Evolutionary conservation across 257 asterid genomes (phyloP), one percentile per base, ranked within the genome.

Genomic region (Ophiorrhiza pumila): DNA sequence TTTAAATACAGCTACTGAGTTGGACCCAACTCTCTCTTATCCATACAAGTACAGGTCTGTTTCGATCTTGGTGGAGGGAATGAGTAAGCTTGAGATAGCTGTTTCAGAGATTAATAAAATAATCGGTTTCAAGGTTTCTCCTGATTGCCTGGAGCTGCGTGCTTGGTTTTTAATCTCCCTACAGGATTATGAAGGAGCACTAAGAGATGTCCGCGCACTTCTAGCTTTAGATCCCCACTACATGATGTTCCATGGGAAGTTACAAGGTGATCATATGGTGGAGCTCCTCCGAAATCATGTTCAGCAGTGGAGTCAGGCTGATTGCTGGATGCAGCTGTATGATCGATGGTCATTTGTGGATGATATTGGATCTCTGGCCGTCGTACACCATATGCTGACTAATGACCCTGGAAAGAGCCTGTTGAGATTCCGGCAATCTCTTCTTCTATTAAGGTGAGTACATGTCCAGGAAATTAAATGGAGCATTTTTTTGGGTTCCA

Each of bases 311-410:
- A 88, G 80, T 75, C 97, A 87, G 65, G 99, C 99, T 52, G 99
- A 95, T 83, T 95, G 99, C 45, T 95, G 99, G 99, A 89, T 95
- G 89, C 92, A 90, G 53, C 88, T 95, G 32, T 85, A 92, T 50
- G 99, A 95, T 71, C 74, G 91, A 73, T 95, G 99, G 98, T 95
- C 99, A 1, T 83, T 84, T 2, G 98, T 95, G 13, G 99, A 95
- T 83, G 99, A 95, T 80, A 84, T 92, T 76, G 99, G 99, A 67
- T 95, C 98, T 71, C 74, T 95, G 43, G 98, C 97, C 61, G 97
- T 95, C 72, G 95, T 92, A 31, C 99, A 95, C 55, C 98, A 95
- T 77, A 90, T 95, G 99, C 78, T 95, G 86, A 82, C 84, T 64
- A 92, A 78, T 78, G 98, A 90, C 70, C 97, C 96, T 1, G 92